Conservation (phyloP, 2,329 filamentous ascomycete species). For the Phyllosticta citrichinensis region DNA sequence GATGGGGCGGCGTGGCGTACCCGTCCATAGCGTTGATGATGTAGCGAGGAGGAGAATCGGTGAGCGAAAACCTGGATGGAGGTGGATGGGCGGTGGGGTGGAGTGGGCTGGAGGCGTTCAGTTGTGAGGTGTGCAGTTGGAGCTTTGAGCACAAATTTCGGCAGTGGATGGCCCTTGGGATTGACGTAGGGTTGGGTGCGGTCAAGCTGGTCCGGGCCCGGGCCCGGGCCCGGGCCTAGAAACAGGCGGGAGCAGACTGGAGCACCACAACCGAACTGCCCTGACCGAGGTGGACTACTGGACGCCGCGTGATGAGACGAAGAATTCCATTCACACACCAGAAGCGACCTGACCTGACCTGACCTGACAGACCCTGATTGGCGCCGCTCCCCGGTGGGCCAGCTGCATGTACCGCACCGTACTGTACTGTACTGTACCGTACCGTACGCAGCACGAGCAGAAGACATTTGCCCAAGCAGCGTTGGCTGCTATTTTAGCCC, state of each 20-base stretch:
- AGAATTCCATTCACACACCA: neutral
- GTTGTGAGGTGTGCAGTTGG: slow-evolving; percentile 1
- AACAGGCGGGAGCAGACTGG: neutral
- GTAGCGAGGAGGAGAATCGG: slow-evolving; percentile 2
- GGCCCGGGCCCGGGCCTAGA: neutral
- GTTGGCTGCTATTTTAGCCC: neutral
- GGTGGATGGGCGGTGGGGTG: neutral
- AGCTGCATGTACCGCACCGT: no score
- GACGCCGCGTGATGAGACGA: slow-evolving; percentile 6
- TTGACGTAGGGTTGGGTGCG: neutral
- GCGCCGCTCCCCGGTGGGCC: neutral
- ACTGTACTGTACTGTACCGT: no score
- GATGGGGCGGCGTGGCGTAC: slow-evolving; percentile 9
- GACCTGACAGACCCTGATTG: slow-evolving; percentile 2
- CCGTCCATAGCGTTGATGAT: slow-evolving; percentile 16
- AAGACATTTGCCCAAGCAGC: neutral
- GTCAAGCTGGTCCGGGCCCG: neutral
- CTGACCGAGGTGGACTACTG: neutral
- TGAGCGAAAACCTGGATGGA: neutral
- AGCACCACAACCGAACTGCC: neutral
- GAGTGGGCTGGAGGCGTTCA: slow-evolving; percentile 1
- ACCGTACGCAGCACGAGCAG: neutral
- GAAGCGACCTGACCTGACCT: no score
- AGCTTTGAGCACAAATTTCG: slow-evolving; percentile 3
- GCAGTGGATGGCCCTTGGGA: neutral